phyloP scores from a whole-genome alignment of 345 rosid genomes.

The Noccaea caerulescens region DNA sequence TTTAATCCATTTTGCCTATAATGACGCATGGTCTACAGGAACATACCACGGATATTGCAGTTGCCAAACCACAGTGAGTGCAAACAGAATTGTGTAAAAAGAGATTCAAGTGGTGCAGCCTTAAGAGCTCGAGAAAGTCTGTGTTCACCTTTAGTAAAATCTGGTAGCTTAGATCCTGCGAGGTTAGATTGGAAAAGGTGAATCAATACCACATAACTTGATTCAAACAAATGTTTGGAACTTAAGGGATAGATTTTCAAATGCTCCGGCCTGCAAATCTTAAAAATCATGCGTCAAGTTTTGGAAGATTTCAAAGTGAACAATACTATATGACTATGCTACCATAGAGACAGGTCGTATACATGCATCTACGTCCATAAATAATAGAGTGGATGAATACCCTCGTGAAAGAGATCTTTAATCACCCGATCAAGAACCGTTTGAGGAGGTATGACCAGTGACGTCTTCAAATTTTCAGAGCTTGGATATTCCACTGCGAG shows the following conservation, averaged over 20 bases:
- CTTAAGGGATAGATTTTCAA: conserved; percentile 4
- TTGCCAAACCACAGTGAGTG: conserved; percentile 88
- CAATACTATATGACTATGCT: background rate
- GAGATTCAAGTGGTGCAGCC: conserved; percentile 82
- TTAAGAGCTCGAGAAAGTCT: conserved; percentile 80
- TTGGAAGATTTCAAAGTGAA: conserved; percentile 9
- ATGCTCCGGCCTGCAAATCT: background rate
- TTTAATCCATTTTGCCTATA: conserved; percentile 17
- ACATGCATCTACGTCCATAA: conserved; percentile 26
- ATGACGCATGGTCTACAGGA: conserved; percentile 17
- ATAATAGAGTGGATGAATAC: conserved; percentile 47
- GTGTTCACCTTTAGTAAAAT: conserved; percentile 61
- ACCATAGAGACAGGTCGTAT: conserved; percentile 18
- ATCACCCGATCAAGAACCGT: conserved; percentile 87
- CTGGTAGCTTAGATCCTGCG: conserved; percentile 60
- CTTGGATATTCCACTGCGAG: conserved; percentile 70
- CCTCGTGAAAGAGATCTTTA: conserved; percentile 89
- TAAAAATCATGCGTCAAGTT: background rate
- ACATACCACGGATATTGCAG: conserved; percentile 93
- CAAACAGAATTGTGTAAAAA: conserved; percentile 86
- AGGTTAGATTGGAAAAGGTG: conserved; percentile 32
- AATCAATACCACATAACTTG: conserved; percentile 26
- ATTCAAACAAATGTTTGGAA: background rate
- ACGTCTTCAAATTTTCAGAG: conserved; percentile 67
- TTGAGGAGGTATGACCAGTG: conserved; percentile 83